Base-by-base conservation (phyloP, 202 grass and related monocot genomes). In the Thinopyrum obtusiflorum region DNA sequence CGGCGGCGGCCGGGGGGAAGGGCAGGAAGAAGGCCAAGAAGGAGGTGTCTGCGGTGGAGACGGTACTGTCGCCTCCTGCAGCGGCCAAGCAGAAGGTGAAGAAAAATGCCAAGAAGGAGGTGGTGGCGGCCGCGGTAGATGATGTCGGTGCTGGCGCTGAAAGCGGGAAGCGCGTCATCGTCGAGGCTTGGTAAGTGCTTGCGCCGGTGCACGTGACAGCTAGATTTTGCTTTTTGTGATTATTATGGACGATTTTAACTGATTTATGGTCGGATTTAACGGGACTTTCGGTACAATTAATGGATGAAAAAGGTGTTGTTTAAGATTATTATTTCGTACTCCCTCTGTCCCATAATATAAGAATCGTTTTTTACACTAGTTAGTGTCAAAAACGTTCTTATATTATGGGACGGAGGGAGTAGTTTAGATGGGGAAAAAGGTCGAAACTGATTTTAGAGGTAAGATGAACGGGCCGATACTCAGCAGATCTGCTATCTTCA, bases 111-210 rank as follows among this genome's bases (percentile, higher is more conserved):
- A 86, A 86, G 83, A 88, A 49, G 82, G 77, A 53, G 26, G 24
- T 20, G 37, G 69, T 0, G 37, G 33, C 9, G 69, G 21, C 36
- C 15, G 23, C 17, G 72, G 72, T 51, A n/a, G 53, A 55, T 47
- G 17, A 47, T 32, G 68, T 31, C 23, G 26, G 68, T 11, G 35
- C 10, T 59, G 72, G 20, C 8, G 66, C 15, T 3, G 72, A 14
- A 29, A 55, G 33, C 20, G 82, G 67, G 21, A 94, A 87, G 78
- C 73, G 81, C 42, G n/a, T 97, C 55, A 25, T 93, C 68, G 75
- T 97, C 18, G 95, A 94, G 66, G 95, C 95, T 0, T 97, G 95
- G 95, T 97, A 77, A 85, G 77, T 71, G 7, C 28, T 77, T 29
- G 24, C 24, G 70, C 40, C 40, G 3, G 40, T 74, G 7, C 10